Conservation (phyloP, 495 filamentous ascomycete species). For the Penicillium taxi region DNA sequence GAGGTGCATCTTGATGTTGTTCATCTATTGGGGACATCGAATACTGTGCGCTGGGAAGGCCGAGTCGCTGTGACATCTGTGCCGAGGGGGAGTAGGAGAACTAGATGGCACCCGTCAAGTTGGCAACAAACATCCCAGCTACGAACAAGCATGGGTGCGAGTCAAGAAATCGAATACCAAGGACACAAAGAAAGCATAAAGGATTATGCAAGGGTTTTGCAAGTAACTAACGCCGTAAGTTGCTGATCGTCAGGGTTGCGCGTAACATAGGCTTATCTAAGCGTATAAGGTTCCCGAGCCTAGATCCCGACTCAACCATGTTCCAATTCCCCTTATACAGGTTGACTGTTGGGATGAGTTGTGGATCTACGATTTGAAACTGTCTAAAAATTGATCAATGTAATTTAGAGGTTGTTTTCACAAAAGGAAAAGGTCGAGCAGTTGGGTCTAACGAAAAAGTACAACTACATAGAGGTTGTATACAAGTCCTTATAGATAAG, state of each 20-base stretch:
- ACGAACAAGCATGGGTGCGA: slow-evolving; percentile 17
- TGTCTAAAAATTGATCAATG: too few species aligned
- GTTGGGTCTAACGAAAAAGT: slow-evolving; percentile 35
- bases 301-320: too few species aligned
- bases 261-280: slow-evolving; percentile 15
- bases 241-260: slow-evolving; percentile 17
- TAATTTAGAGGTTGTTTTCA: too few species aligned
- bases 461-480: slow-evolving; percentile 41
- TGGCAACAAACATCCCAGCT: slow-evolving; percentile 17
- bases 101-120: slow-evolving; percentile 16
- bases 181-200: not conserved
- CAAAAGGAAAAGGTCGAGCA: slow-evolving; percentile 35
- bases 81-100: slow-evolving; percentile 11
- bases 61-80: slow-evolving; percentile 20
- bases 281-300: too few species aligned
- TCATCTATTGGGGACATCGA: slow-evolving; percentile 15
- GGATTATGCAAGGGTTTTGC: not conserved
- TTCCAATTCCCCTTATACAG: too few species aligned
- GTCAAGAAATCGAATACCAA: not conserved
- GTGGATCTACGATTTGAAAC: too few species aligned
- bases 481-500: slow-evolving; percentile 37
- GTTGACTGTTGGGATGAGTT: too few species aligned
- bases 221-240: too few species aligned
- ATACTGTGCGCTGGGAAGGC: slow-evolving; percentile 11
- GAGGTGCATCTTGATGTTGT: slow-evolving; percentile 3